A percentile compares a stretch with the other conserved stretches of the same genome.
These are phyloP conservation scores for Madurella fahalii DNA, from an alignment of 2,329 filamentous ascomycete genomes.

Conservation along the genomic window DNA sequence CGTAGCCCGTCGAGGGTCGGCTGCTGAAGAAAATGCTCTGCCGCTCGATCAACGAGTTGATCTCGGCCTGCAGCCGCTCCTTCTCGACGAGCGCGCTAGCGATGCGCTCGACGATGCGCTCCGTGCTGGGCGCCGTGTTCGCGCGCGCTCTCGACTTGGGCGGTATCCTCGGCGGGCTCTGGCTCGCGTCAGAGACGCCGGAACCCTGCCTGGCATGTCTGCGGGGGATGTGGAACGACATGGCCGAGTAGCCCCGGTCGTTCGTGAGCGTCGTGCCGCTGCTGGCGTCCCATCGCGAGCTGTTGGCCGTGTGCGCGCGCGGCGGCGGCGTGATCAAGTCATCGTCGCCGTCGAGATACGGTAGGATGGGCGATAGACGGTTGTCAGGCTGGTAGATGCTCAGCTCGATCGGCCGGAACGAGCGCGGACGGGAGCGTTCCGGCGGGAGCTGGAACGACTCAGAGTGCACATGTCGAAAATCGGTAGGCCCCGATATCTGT, in stretches of 20 bases:
- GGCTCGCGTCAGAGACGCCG: conserved; percentile 30
- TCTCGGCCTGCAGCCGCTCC: conserved; percentile 55
- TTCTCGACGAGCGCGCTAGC: conserved; percentile 56
- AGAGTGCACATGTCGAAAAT: conserved; percentile 57
- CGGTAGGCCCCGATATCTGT: conserved; percentile 54
- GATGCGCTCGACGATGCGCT: conserved; percentile 51
- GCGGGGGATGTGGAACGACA: conserved; percentile 54
- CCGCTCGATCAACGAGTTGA: conserved; percentile 57
- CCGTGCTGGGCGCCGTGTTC: conserved; percentile 44
- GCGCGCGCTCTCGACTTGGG: conserved; percentile 43
- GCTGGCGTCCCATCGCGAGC: conserved; percentile 28
- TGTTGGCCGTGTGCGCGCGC: conserved; percentile 35
- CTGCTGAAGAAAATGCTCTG: conserved; percentile 54
- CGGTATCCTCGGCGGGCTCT: conserved; percentile 39
- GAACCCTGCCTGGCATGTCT: conserved; percentile 37
- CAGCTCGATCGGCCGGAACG: conserved; percentile 54
- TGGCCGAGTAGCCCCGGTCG: conserved; percentile 46
- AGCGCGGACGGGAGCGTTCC: conserved; percentile 30
- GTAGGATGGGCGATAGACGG: conserved; percentile 52
- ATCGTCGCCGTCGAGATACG: conserved; percentile 43
- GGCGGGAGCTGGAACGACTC: conserved; percentile 39
- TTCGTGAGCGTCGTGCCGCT: conserved; percentile 35
- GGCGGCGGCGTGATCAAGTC: conserved; percentile 37
- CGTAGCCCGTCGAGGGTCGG: conserved; percentile 50
- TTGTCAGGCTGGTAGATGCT: conserved; percentile 47